phyloP scores from a whole-genome alignment of 208 protist species.

The Angomonas ambiguus region DNA sequence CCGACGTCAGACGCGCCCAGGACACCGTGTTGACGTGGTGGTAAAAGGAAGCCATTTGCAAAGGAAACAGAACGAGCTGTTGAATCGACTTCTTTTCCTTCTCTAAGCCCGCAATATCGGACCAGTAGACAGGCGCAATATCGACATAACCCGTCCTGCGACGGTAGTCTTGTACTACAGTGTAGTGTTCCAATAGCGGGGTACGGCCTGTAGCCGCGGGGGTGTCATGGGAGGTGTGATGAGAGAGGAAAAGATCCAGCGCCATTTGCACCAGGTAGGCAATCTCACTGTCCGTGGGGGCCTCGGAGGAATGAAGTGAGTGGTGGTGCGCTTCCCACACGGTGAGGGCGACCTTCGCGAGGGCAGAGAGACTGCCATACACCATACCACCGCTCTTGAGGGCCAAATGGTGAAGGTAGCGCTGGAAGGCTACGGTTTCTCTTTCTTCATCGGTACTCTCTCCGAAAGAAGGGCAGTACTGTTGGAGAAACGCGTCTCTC shows the following conservation, averaged over 20 bases:
- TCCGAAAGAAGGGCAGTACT: not conserved
- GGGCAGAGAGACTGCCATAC: constrained; percentile 56
- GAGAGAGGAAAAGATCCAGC: not conserved
- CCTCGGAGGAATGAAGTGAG: constrained; percentile 6
- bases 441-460: not conserved
- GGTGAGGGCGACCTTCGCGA: constrained; percentile 16
- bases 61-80: constrained; percentile 36
- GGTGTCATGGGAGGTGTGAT: not conserved
- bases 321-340: not conserved
- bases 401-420: constrained; percentile 27
- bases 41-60: constrained; percentile 25
- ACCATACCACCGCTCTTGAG: constrained; percentile 61
- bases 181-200: constrained; percentile 38
- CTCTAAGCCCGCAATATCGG: constrained; percentile 74
- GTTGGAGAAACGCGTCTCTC: constrained; percentile 37
- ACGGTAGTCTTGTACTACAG: constrained; percentile 41
- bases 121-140: constrained; percentile 59
- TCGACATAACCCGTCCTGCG: constrained; percentile 67
- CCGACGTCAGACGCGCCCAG: not conserved
- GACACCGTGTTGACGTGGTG: not conserved
- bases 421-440: not conserved
- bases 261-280: not conserved
- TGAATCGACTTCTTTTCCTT: constrained; percentile 47
- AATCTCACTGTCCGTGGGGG: constrained; percentile 5
- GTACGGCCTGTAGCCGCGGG: constrained; percentile 28